A percentile compares a stretch with the other conserved stretches of the same genome.
Conservation (phyloP, 1,284 basidiomycete genomes). For the Neonothopanus nambi region DNA sequence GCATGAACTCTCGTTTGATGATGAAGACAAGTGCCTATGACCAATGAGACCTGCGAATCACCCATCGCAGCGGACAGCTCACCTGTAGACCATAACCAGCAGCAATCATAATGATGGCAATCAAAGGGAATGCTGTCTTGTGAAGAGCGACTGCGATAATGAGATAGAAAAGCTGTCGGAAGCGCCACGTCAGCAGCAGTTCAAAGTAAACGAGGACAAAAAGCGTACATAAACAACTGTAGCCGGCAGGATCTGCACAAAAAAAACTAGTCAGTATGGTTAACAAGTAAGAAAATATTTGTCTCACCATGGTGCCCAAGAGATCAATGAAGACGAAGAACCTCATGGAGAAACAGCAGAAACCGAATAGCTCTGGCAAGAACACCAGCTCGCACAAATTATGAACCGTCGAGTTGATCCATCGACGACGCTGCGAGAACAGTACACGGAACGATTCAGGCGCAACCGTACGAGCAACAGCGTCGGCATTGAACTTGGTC, state of each 20-base stretch:
- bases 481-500: slow-evolving; percentile 92
- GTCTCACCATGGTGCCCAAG: slow-evolving; percentile 80
- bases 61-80: slow-evolving; percentile 21
- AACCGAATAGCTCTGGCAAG: slow-evolving; percentile 90
- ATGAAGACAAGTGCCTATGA: slow-evolving; percentile 90
- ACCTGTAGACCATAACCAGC: slow-evolving; percentile 76
- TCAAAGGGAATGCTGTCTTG: slow-evolving; percentile 74
- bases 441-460: slow-evolving; percentile 89
- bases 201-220: neutral
- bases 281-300: slow-evolving; percentile 1
- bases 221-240: slow-evolving; percentile 86
- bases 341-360: slow-evolving; percentile 98
- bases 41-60: slow-evolving; percentile 15
- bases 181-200: slow-evolving; percentile 11
- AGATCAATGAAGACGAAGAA: slow-evolving; percentile 97
- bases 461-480: slow-evolving; percentile 86
- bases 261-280: slow-evolving; percentile 1
- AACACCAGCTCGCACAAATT: slow-evolving; percentile 93
- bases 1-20: slow-evolving; percentile 97
- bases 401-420: slow-evolving; percentile 99
- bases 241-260: slow-evolving; percentile 81
- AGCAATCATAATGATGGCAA: slow-evolving; percentile 91
- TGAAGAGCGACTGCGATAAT: slow-evolving; percentile 78
- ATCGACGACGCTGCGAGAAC: slow-evolving; percentile 91
- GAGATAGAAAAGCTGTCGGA: slow-evolving; percentile 74